Evolutionary conservation across 805 yeast genomes (phyloP).

Genomic region (Starmera dryadoides): DNA sequence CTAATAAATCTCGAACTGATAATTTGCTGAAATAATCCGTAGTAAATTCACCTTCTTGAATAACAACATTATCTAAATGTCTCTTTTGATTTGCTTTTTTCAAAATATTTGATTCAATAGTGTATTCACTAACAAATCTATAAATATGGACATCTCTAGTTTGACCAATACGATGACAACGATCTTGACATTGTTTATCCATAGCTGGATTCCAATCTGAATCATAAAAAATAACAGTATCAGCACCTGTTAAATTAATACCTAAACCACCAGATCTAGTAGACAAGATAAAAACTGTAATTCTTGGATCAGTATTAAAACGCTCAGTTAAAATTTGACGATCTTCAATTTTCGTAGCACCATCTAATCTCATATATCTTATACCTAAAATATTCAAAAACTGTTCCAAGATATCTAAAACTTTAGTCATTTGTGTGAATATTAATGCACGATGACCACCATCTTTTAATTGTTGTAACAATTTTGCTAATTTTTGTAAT

Average conservation of each 20-base stretch:
- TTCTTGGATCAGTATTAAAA: constrained; percentile 77
- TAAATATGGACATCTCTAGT: constrained; percentile 96
- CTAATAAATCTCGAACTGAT: constrained; percentile 79
- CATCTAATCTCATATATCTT: constrained; percentile 90
- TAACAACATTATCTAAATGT: constrained; percentile 87
- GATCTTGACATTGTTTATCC: constrained; percentile 98
- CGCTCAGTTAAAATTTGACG: constrained; percentile 91
- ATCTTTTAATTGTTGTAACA: constrained; percentile 70
- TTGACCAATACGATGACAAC: constrained; percentile 98
- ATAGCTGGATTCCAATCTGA: constrained; percentile 99
- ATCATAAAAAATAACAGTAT: constrained; percentile 95
- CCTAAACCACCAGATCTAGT: constrained; percentile 99
- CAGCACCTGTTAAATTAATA: constrained; percentile 96
- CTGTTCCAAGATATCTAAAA: constrained; percentile 86
- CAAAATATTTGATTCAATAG: constrained; percentile 92
- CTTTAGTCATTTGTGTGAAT: constrained; percentile 98
- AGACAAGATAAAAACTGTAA: constrained; percentile 87
- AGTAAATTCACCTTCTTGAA: constrained; percentile 97
- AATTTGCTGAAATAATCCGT: constrained; percentile 90
- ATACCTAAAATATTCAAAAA: constrained; percentile 93
- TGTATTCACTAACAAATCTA: constrained; percentile 90
- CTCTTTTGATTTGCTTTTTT: constrained; percentile 92
- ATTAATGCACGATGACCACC: constrained; percentile 92
- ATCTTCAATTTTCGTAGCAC: constrained; percentile 95
- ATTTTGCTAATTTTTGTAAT: constrained; percentile 71